Percentiles rank a stretch among this genome's conserved stretches.
Evolutionary conservation across 2,329 filamentous ascomycete species (phyloP).

Genomic region (Delphinella strobiligena): DNA sequence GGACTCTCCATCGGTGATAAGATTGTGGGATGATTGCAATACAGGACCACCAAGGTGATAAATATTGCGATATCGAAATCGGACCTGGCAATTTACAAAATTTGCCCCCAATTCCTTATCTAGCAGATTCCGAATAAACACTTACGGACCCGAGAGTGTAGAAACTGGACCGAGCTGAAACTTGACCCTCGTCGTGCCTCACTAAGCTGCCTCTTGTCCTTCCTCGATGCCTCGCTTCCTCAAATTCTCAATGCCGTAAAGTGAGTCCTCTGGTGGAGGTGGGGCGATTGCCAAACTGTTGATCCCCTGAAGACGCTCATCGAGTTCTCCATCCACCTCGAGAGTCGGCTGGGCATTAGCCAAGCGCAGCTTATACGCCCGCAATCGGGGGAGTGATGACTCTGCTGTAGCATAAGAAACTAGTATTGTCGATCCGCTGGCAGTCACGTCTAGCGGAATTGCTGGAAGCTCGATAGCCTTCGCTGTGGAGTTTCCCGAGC

Average conservation of each 20-base stretch:
- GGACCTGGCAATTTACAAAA: no score
- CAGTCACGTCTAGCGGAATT: slow-evolving; percentile 51
- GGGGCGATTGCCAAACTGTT: slow-evolving; percentile 13
- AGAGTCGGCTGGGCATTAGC: neutral
- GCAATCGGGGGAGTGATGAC: slow-evolving; percentile 3
- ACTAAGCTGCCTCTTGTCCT: slow-evolving; percentile 4
- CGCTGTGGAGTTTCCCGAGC: neutral
- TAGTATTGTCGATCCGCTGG: slow-evolving; percentile 13
- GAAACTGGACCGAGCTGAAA: no score
- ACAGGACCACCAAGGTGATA: no score
- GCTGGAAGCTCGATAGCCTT: slow-evolving; percentile 13
- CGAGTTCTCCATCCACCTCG: slow-evolving; percentile 10
- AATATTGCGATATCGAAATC: no score
- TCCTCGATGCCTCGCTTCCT: slow-evolving; percentile 30
- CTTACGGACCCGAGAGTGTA: no score
- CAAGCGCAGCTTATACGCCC: slow-evolving; percentile 1
- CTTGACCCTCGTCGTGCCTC: no score
- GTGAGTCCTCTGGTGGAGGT: slow-evolving; percentile 26
- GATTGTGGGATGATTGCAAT: no score
- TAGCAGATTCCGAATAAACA: no score
- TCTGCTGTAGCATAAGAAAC: slow-evolving; percentile 6
- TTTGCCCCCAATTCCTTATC: no score
- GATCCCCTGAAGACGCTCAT: neutral
- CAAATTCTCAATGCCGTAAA: slow-evolving; percentile 37
- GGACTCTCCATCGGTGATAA: no score